Conservation (phyloP, 2,329 filamentous ascomycete species). For the Ophiostoma angusticollis region DNA sequence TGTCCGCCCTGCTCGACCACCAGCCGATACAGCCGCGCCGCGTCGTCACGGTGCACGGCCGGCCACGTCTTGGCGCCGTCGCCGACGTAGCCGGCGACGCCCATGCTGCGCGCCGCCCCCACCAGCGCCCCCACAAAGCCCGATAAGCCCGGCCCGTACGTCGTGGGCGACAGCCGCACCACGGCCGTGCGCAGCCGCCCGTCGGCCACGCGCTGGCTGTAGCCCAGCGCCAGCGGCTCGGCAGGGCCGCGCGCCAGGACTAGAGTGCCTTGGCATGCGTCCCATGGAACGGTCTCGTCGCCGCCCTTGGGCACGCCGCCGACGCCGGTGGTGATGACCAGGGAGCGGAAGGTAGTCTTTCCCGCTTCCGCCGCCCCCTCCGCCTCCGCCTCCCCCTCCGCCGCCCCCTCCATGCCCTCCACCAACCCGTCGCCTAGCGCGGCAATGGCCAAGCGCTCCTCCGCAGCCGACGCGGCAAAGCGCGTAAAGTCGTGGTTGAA, state of each 20-base stretch:
- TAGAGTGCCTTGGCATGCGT: conserved; percentile 3
- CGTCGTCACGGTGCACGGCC: conserved; percentile 25
- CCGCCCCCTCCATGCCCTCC: neutral
- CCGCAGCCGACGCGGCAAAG: conserved; percentile 16
- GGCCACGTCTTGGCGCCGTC: conserved; percentile 25
- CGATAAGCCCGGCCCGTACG: conserved; percentile 22
- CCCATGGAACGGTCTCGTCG: conserved; percentile 11
- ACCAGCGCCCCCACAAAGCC: conserved; percentile 21
- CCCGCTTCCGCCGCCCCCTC: too few species aligned
- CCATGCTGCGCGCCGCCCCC: conserved; percentile 18
- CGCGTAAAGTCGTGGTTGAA: conserved; percentile 29
- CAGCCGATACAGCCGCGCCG: conserved; percentile 24
- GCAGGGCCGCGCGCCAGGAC: conserved; percentile 13
- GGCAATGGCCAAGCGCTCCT: conserved; percentile 23
- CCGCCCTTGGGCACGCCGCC: conserved; percentile 15
- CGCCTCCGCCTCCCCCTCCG: conserved; percentile 16
- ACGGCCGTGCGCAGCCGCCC: conserved; percentile 21
- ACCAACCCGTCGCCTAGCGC: conserved; percentile 23
- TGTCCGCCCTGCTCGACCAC: conserved; percentile 24
- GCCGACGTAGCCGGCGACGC: conserved; percentile 22
- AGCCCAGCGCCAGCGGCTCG: conserved; percentile 16
- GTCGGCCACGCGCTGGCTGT: conserved; percentile 15
- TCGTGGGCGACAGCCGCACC: conserved; percentile 26
- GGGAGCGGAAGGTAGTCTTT: neutral
- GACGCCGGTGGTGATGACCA: conserved; percentile 26